Percentiles rank a stretch among this genome's conserved stretches.
Evolutionary conservation across 306 rosid species (phyloP).

Genomic region (Alnus rubra): DNA sequence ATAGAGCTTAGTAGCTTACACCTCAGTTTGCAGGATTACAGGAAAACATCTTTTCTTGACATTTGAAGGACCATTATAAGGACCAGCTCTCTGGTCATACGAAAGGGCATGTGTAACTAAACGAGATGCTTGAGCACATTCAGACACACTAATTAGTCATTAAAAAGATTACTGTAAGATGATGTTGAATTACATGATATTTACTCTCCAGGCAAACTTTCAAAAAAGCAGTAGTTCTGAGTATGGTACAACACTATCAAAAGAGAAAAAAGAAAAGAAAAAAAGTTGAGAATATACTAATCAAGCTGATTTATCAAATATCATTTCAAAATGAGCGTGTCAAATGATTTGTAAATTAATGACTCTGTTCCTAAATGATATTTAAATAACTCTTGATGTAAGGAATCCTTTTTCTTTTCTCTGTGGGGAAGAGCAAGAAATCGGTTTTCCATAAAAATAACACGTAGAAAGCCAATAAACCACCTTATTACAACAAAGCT

Average conservation of each 20-base stretch:
- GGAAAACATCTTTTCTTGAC: not conserved
- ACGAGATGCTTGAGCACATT: not conserved
- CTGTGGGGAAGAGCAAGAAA: not conserved
- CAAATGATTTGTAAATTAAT: not conserved
- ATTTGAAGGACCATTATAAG: not conserved
- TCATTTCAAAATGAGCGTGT: not conserved
- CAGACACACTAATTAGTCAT: not conserved
- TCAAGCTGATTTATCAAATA: not conserved
- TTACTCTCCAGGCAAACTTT: not conserved
- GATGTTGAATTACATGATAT: not conserved
- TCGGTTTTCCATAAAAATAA: not conserved
- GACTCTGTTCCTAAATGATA: not conserved
- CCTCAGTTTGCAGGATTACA: not conserved
- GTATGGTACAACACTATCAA: not conserved
- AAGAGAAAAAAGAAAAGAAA: not conserved
- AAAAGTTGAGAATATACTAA: not conserved
- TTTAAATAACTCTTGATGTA: not conserved
- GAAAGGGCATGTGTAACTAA: not conserved
- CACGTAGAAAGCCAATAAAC: not conserved
- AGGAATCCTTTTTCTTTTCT: not conserved
- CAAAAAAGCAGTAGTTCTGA: not conserved
- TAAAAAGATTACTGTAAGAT: not conserved
- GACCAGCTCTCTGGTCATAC: not conserved
- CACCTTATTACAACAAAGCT: no score
- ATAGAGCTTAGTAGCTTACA: not conserved